These are phyloP conservation scores for Kickxella alabastrina DNA, from an alignment of 192 early-diverging fungal genomes.

Conservation along the genomic window DNA sequence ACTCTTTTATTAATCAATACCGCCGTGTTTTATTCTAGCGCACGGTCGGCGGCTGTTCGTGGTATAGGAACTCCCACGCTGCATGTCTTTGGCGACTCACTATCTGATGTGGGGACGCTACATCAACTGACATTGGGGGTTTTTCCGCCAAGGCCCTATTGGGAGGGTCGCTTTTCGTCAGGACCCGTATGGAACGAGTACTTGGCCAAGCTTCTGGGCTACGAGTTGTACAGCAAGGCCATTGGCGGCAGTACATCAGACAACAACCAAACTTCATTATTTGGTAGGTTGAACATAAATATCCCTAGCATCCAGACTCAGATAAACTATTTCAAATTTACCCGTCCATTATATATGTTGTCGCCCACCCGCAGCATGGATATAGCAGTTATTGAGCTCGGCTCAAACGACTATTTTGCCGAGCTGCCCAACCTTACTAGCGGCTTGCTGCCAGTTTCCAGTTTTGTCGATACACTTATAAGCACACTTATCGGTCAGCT, in stretches of 20 bases:
- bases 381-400: conserved; percentile 28
- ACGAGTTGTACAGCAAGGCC: conserved; percentile 25
- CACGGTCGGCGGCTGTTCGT: conserved; percentile 3
- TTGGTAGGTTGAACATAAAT: conserved; percentile 13
- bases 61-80: conserved; percentile 13
- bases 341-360: conserved; percentile 5
- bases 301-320: conserved; percentile 39
- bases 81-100: conserved; percentile 29
- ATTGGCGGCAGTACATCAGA: conserved; percentile 23
- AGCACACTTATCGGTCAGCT: conserved; percentile 23
- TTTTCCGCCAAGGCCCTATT: conserved; percentile 23
- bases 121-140: conserved; percentile 19
- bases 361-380: conserved; percentile 15
- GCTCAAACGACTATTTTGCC: conserved; percentile 36
- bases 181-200: conserved; percentile 44
- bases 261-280: conserved; percentile 13
- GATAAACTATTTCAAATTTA: conserved; percentile 30
- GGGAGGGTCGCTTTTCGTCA: conserved; percentile 28
- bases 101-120: conserved; percentile 27
- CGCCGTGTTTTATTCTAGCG: too few relatives aligned
- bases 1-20: too few relatives aligned
- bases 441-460: conserved; percentile 9
- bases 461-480: conserved; percentile 22
- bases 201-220: conserved; percentile 18
- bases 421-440: conserved; percentile 18